Base-by-base conservation (phyloP, 345 rosid genomes). In the Eucalyptus victrix region DNA sequence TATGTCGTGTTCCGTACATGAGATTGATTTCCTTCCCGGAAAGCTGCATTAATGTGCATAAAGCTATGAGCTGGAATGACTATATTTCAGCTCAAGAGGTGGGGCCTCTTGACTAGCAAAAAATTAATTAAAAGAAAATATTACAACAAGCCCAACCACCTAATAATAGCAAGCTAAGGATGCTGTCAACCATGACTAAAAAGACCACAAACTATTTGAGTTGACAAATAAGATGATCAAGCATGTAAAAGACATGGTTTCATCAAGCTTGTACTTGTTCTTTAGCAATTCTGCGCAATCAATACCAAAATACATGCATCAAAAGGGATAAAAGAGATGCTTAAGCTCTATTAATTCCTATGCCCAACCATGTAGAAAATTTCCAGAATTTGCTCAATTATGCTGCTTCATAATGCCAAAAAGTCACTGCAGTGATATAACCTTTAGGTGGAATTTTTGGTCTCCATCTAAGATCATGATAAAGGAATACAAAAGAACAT, bases 1-100 rank as follows among this genome's bases (percentile, higher is more conserved):
- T 94, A 90, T 95, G 99, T 87, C 99, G 91, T 3, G 99, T 97
- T 54, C 99, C 99, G 88, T 97, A 98, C 89, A 94, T 91, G 76
- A 92, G 92, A 65, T 93, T 93, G 90, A 98, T 90, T 89, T 98
- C 98, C 89, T 93, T 87, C 92, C 91, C 90, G 88, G 93, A 93
- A 56, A 98, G 96, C 99, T 97, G 96, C 87, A 94, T 34, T 80
- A 72, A 15, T 49, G 47, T 76, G 85, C 16, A 40, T 24, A 76
- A 76, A 76, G 47, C 30, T 23, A 76, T 76, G 30, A 76, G 47
- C 45, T 40, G 47, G 47, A 76, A 76, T 16, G 7, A 50, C 65
- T 53, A 34, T 51, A 26, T 24, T 86, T 86, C 67, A 34, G 23
- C 54, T 86, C 44, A 49, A 49, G 62, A 60, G 62, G 26, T 53